Conservation (phyloP, 2,329 filamentous ascomycete genomes). For the Setomelanomma holmii region DNA sequence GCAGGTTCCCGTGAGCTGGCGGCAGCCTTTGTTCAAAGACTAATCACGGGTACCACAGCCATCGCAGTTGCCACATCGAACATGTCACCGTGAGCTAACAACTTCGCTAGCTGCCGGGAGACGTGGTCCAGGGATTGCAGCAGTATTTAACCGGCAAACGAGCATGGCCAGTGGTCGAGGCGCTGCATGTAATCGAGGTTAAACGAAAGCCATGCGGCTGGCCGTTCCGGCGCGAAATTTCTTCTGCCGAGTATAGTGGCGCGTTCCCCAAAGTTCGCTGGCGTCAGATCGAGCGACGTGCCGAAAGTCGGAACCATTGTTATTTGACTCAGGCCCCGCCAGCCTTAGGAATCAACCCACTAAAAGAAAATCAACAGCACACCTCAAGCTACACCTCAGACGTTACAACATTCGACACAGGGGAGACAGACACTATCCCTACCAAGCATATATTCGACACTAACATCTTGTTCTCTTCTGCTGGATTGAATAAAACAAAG, state of each 20-base stretch:
- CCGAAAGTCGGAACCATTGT: slow-evolving; percentile 6
- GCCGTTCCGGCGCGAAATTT: slow-evolving; percentile 6
- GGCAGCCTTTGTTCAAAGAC: too few species aligned
- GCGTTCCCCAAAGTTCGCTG: not conserved
- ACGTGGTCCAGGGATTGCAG: not conserved
- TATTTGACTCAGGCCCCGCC: slow-evolving; percentile 25
- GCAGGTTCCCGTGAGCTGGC: not conserved
- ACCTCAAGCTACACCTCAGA: slow-evolving; percentile 10
- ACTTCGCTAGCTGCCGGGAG: slow-evolving; percentile 2
- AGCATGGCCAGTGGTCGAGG: not conserved
- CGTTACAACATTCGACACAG: not conserved
- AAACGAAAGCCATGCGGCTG: not conserved
- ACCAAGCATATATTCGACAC: too few species aligned
- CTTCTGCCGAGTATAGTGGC: slow-evolving; percentile 3
- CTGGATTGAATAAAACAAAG: not conserved
- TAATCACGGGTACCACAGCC: too few species aligned
- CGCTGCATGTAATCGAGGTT: not conserved
- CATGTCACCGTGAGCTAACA: slow-evolving; percentile 9
- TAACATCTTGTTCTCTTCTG: too few species aligned
- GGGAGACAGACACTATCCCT: not conserved
- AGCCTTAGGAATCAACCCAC: slow-evolving; percentile 8
- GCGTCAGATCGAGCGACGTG: slow-evolving; percentile 1
- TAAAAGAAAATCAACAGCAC: not conserved
- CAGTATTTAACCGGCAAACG: not conserved
- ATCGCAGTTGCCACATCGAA: not conserved